Conservation (phyloP, 352 stramenopile genomes). For the Globisporangium paroecandrum region DNA sequence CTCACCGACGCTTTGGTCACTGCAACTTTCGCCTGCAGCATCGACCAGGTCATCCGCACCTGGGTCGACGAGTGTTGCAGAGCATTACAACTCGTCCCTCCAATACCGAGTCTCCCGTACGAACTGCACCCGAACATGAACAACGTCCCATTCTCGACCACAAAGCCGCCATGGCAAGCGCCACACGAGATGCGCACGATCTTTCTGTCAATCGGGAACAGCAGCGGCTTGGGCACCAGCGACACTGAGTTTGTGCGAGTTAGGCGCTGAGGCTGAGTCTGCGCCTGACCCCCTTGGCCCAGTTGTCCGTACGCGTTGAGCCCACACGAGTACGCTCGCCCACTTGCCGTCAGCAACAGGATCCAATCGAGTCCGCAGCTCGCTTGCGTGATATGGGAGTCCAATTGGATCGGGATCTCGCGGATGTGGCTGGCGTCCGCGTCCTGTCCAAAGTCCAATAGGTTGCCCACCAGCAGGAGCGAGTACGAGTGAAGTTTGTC, state of each 20-base stretch:
- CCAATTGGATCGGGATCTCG: slow-evolving; percentile 41
- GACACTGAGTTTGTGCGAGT: background rate
- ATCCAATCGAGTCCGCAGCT: slow-evolving; percentile 50
- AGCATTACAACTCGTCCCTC: slow-evolving; percentile 11
- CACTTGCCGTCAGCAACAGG: slow-evolving; percentile 43
- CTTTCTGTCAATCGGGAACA: slow-evolving; percentile 20
- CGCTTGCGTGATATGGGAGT: slow-evolving; percentile 40
- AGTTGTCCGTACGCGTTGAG: slow-evolving; percentile 42
- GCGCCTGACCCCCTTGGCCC: slow-evolving; percentile 35
- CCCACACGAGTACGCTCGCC: slow-evolving; percentile 34
- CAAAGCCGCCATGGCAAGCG: slow-evolving; percentile 49
- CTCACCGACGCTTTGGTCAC: background rate
- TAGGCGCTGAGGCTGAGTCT: background rate
- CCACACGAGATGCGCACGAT: slow-evolving; percentile 56
- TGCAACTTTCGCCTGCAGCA: slow-evolving; percentile 20
- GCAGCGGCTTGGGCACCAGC: slow-evolving; percentile 23
- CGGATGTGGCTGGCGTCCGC: slow-evolving; percentile 15
- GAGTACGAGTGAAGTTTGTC: slow-evolving; percentile 36
- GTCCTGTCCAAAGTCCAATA: slow-evolving; percentile 20
- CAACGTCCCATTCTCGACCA: slow-evolving; percentile 48
- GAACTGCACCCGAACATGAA: slow-evolving; percentile 71
- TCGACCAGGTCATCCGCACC: slow-evolving; percentile 40
- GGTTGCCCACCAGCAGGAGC: slow-evolving; percentile 47
- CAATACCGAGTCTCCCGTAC: slow-evolving; percentile 55
- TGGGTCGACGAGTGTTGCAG: slow-evolving; percentile 20